Evolutionary conservation across 208 protist species (phyloP).

Genomic region (Leishmania aethiopica): DNA sequence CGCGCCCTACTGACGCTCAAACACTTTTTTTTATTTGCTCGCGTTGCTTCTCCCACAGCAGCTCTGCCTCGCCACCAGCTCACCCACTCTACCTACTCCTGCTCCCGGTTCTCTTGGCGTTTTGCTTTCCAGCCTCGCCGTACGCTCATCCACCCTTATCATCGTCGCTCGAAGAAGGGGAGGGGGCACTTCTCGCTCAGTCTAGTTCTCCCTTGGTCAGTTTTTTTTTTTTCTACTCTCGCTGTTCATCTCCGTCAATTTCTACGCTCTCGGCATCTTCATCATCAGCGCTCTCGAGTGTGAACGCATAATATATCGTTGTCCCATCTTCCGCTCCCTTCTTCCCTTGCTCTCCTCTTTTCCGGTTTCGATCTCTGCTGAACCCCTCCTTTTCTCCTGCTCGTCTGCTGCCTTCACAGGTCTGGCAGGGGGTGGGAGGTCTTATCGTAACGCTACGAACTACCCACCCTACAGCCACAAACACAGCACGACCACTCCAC

Average conservation of each 20-base stretch:
- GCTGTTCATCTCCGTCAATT: not conserved
- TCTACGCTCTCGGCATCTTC: not conserved
- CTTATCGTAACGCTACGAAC: not conserved
- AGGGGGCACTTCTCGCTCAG: not conserved
- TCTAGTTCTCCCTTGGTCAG: not conserved
- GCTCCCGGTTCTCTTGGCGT: not conserved
- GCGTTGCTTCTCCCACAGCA: not conserved
- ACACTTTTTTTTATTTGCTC: not conserved
- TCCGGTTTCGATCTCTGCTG: not conserved
- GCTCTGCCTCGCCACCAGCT: not conserved
- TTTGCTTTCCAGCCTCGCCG: not conserved
- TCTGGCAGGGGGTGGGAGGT: not conserved
- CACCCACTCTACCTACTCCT: not conserved
- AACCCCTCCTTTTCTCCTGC: not conserved
- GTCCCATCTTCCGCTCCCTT: not conserved
- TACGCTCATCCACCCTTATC: not conserved
- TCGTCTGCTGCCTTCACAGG: not conserved
- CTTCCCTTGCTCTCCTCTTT: not conserved
- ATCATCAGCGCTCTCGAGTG: not conserved
- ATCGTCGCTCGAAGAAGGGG: not conserved
- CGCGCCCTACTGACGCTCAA: not conserved
- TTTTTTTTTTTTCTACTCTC: not conserved
- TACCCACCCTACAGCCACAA: not conserved
- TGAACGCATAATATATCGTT: not conserved
- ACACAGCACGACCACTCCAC: not conserved